Evolutionary conservation across 768 basidiomycete species (phyloP).

Genomic region (Leucogyrophana mollusca): DNA sequence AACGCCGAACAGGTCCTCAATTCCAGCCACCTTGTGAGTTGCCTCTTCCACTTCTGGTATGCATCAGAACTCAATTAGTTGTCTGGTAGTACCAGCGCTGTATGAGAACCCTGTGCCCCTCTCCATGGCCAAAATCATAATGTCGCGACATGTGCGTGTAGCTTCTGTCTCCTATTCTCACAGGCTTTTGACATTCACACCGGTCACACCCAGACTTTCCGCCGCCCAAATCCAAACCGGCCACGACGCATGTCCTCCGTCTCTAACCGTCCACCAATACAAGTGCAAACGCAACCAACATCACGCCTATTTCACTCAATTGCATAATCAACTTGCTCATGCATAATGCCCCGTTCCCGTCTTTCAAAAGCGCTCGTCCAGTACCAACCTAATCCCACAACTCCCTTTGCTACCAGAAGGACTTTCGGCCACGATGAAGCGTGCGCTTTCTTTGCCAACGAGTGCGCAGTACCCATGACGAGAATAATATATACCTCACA

Average conservation of each 20-base stretch:
- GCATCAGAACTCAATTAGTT: conserved; percentile 1
- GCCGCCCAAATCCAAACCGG: conserved; percentile 27
- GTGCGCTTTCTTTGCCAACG: too few species aligned
- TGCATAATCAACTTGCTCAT: conserved; percentile 18
- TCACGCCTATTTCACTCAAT: conserved; percentile 32
- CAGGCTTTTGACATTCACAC: conserved; percentile 3
- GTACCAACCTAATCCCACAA: conserved; percentile 12
- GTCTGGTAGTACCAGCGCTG: conserved; percentile 36
- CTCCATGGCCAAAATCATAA: conserved; percentile 53
- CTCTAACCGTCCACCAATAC: conserved; percentile 19
- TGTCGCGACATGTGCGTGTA: conserved; percentile 47
- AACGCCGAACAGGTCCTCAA: conserved; percentile 17
- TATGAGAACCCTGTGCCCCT: conserved; percentile 42
- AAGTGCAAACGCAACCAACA: conserved; percentile 22
- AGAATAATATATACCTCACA: conserved; percentile 27
- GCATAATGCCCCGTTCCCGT: not conserved
- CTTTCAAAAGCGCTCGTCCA: conserved; percentile 7
- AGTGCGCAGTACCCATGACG: conserved; percentile 5
- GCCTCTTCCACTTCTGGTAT: not conserved
- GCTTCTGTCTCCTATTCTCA: conserved; percentile 6
- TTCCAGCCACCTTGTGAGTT: conserved; percentile 33
- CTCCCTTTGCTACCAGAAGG: too few species aligned
- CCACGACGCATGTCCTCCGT: conserved; percentile 20
- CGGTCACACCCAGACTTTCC: conserved; percentile 26
- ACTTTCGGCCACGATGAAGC: too few species aligned